Conservation (phyloP, 2,329 filamentous ascomycete species). For the Colletotrichum chrysophilum region DNA sequence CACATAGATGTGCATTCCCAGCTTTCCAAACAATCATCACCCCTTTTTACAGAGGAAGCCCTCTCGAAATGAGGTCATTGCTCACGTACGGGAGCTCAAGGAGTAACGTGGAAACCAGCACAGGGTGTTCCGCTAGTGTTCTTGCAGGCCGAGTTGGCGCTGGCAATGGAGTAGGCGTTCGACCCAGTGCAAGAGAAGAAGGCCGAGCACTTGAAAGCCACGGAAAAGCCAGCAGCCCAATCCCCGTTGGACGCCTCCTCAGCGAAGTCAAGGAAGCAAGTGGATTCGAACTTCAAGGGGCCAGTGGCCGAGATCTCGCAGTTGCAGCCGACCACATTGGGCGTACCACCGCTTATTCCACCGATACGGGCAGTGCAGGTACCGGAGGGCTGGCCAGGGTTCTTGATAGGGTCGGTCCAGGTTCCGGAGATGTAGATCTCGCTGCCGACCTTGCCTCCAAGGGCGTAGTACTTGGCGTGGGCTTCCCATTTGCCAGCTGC, state of each 20-base stretch:
- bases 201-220: neutral
- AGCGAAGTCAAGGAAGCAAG: neutral
- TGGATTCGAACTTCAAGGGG: neutral
- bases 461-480: neutral
- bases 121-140: neutral
- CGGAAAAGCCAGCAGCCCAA: neutral
- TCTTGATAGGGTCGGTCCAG: neutral
- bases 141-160: neutral
- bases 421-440: neutral
- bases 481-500: neutral
- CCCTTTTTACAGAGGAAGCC: too few relatives aligned
- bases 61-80: neutral
- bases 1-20: neutral
- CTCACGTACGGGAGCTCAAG: neutral
- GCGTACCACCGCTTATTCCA: neutral
- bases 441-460: neutral
- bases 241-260: neutral
- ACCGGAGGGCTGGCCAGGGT: neutral
- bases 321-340: neutral
- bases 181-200: neutral
- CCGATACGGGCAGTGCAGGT: neutral
- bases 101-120: neutral
- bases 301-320: neutral
- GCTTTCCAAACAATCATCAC: fast-evolving
- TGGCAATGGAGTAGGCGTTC: neutral